A percentile compares a stretch with the other conserved stretches of the same genome.
These are phyloP conservation scores for Dipodascus albidus DNA, from an alignment of 805 yeast species.

Conservation along the genomic window DNA sequence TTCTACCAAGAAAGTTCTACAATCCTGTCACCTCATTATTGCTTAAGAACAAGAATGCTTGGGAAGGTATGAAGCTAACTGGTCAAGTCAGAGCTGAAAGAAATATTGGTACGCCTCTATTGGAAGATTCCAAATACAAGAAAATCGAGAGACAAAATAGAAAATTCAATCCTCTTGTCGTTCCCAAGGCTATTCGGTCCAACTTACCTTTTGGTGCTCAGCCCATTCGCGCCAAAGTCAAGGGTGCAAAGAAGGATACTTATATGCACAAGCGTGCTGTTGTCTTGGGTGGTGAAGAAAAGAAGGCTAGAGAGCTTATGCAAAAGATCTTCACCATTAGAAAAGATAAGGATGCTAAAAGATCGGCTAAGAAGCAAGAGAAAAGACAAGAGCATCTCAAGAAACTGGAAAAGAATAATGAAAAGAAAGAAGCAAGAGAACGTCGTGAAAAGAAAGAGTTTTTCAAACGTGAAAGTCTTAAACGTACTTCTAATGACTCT, in stretches of 20 bases:
- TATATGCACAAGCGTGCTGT: slow-evolving; percentile 89
- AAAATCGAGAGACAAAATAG: slow-evolving; percentile 80
- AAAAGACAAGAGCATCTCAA: slow-evolving; percentile 67
- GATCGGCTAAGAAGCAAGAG: slow-evolving; percentile 58
- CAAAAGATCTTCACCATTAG: slow-evolving; percentile 77
- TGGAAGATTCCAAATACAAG: slow-evolving; percentile 39
- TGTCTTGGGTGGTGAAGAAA: slow-evolving; percentile 83
- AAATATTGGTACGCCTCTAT: slow-evolving; percentile 50
- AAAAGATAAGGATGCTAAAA: slow-evolving; percentile 75
- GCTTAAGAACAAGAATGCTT: slow-evolving; percentile 62
- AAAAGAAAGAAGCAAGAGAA: slow-evolving; percentile 58
- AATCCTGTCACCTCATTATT: slow-evolving; percentile 92
- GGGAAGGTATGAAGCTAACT: slow-evolving; percentile 95
- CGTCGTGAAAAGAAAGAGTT: slow-evolving; percentile 79
- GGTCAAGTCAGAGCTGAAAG: slow-evolving; percentile 82
- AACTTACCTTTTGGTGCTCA: slow-evolving; percentile 89
- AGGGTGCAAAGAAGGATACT: slow-evolving; percentile 60
- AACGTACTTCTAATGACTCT: background rate
- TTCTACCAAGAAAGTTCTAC: slow-evolving; percentile 77
- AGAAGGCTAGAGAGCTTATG: slow-evolving; percentile 81
- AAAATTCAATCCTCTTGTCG: slow-evolving; percentile 75
- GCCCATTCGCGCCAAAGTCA: slow-evolving; percentile 55
- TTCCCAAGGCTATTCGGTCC: slow-evolving; percentile 67
- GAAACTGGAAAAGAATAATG: slow-evolving; percentile 65
- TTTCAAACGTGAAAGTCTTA: slow-evolving; percentile 33